Evolutionary conservation across 2,329 filamentous ascomycete genomes (phyloP).

Genomic region (Ophiostoma angusticollis): DNA sequence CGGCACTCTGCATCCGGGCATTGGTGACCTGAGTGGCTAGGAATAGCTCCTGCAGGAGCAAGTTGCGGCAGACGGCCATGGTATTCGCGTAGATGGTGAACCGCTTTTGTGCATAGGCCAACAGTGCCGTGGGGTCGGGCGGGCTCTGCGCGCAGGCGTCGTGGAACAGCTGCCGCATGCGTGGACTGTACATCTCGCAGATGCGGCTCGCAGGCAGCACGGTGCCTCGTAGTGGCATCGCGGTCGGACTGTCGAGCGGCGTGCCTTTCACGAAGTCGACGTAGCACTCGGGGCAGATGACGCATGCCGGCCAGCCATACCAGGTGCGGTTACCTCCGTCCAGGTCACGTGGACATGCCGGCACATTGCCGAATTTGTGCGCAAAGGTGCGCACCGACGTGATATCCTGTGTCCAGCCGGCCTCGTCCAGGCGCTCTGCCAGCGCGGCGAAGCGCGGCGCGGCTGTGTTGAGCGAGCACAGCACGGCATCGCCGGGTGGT

Average conservation of each 20-base stretch:
- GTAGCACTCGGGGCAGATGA: conserved; percentile 25
- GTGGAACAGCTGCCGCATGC: conserved; percentile 24
- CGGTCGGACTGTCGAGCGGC: conserved; percentile 11
- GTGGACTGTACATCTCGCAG: conserved; percentile 26
- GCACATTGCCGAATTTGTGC: conserved; percentile 7
- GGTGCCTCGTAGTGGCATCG: conserved; percentile 17
- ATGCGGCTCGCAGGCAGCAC: conserved; percentile 18
- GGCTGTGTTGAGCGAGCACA: conserved; percentile 24
- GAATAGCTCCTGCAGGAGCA: conserved; percentile 3
- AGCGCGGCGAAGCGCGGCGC: conserved; percentile 18
- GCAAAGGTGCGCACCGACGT: background rate
- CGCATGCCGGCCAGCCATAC: conserved; percentile 24
- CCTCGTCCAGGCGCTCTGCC: background rate
- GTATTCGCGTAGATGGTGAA: conserved; percentile 23
- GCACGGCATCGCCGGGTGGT: conserved; percentile 10
- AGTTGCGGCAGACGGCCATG: conserved; percentile 14
- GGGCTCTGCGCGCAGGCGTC: conserved; percentile 17
- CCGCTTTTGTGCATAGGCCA: conserved; percentile 17
- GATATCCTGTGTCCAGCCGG: conserved; percentile 2
- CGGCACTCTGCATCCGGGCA: background rate
- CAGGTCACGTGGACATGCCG: conserved; percentile 19
- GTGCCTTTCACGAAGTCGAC: conserved; percentile 20
- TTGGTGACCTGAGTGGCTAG: background rate
- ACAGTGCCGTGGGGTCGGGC: conserved; percentile 16
- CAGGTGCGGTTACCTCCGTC: conserved; percentile 18